Evolutionary conservation across 805 yeast species (phyloP).

Genomic region (Alloascoidea africana): DNA sequence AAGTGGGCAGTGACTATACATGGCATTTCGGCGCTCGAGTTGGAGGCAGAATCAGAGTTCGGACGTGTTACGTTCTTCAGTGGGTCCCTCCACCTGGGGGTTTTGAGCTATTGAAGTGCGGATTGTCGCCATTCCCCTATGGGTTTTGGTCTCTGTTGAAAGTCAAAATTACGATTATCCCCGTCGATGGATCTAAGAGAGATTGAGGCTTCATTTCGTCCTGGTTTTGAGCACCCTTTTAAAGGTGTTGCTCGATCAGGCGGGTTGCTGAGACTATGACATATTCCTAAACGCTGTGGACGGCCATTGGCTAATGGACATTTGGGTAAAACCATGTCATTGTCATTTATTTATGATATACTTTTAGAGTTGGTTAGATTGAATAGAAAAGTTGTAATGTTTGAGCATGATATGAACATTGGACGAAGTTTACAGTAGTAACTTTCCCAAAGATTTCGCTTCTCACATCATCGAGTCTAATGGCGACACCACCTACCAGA

Average conservation of each 20-base stretch:
- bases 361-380: too few relatives aligned
- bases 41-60: conserved; percentile 19
- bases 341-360: conserved; percentile 47
- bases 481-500: too few relatives aligned
- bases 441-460: too few relatives aligned
- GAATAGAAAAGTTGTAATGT: too few relatives aligned
- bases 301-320: conserved; percentile 85
- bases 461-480: too few relatives aligned
- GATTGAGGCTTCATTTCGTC: conserved; percentile 35
- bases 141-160: too few relatives aligned
- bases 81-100: too few relatives aligned
- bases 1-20: conserved; percentile 8
- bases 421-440: too few relatives aligned
- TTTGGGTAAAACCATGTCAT: conserved; percentile 99
- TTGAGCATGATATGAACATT: too few relatives aligned
- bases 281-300: conserved; percentile 99
- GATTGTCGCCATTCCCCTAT: too few relatives aligned
- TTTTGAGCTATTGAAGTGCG: too few relatives aligned
- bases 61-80: too few relatives aligned
- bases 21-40: conserved; percentile 64
- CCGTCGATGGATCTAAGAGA: conserved; percentile 94
- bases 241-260: conserved; percentile 43
- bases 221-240: conserved; percentile 15
- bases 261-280: conserved; percentile 66
- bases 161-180: conserved; percentile 23